These are phyloP conservation scores for Pachyrhizus erosus DNA, from an alignment of 306 rosid genomes.

Conservation along the genomic window DNA sequence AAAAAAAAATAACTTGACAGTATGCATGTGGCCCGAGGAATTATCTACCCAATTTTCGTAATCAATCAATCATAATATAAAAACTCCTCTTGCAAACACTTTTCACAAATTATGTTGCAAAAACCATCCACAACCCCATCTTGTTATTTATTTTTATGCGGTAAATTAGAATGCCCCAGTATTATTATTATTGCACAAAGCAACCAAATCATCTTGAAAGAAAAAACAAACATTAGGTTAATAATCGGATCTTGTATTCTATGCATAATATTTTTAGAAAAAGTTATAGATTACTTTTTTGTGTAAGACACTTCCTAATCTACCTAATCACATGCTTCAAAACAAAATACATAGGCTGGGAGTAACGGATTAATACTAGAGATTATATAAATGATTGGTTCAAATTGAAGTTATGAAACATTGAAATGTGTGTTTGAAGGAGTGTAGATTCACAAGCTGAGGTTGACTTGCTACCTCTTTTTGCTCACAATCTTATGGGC, in stretches of 20 bases:
- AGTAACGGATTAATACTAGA: constrained; percentile 44
- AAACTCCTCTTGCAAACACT: background rate
- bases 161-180: constrained; percentile 47
- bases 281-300: constrained; percentile 35
- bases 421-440: constrained; percentile 45
- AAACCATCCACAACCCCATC: background rate
- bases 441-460: constrained; percentile 31
- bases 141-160: constrained; percentile 2
- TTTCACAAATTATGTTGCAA: background rate
- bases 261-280: constrained; percentile 17
- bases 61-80: constrained; percentile 12
- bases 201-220: constrained; percentile 52
- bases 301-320: constrained; percentile 39
- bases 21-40: background rate
- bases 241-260: constrained; percentile 49
- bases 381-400: constrained; percentile 24
- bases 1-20: background rate
- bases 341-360: background rate
- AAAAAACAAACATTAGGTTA: constrained; percentile 44
- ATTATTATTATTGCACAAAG: constrained; percentile 39
- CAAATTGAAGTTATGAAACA: constrained; percentile 21
- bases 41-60: background rate
- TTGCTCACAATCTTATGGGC: constrained; percentile 27
- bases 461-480: constrained; percentile 47
- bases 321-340: constrained; percentile 53